Evolutionary conservation across 371 early-diverging fungal genomes (phyloP).

Genomic region (Ordospora pajunii): DNA sequence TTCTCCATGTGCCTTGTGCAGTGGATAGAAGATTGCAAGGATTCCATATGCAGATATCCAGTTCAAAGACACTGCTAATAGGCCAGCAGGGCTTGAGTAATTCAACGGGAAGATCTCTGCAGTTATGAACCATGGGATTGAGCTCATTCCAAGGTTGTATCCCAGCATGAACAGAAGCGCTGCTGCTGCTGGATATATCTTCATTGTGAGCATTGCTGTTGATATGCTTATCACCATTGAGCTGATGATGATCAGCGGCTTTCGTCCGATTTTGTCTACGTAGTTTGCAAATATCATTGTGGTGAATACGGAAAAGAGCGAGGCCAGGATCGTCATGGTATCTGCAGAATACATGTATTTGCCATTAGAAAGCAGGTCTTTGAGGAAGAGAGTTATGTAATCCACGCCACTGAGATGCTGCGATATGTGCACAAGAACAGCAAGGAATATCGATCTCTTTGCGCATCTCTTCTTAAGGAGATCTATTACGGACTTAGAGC

Average conservation of each 20-base stretch:
- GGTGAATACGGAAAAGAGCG: slow-evolving; percentile 64
- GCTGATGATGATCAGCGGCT: slow-evolving; percentile 67
- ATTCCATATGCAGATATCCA: slow-evolving; percentile 39
- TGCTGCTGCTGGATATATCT: slow-evolving; percentile 65
- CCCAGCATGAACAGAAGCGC: slow-evolving; percentile 69
- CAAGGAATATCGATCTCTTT: slow-evolving; percentile 50
- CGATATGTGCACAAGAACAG: slow-evolving; percentile 64
- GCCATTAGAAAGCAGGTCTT: not conserved
- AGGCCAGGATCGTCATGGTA: not conserved
- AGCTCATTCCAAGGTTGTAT: slow-evolving; percentile 72
- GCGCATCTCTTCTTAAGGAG: slow-evolving; percentile 46
- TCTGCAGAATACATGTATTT: not conserved
- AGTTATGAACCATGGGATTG: slow-evolving; percentile 66
- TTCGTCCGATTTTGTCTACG: slow-evolving; percentile 72
- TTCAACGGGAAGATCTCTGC: slow-evolving; percentile 68
- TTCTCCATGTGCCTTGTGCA: not conserved
- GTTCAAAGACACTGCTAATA: slow-evolving; percentile 14
- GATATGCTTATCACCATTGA: slow-evolving; percentile 64
- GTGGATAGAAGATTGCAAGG: not conserved
- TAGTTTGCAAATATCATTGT: slow-evolving; percentile 64
- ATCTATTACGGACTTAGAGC: slow-evolving; percentile 65
- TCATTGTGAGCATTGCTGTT: slow-evolving; percentile 47
- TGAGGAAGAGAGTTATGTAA: slow-evolving; percentile 69
- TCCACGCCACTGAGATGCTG: slow-evolving; percentile 78
- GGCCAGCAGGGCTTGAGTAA: slow-evolving; percentile 16